Conservation (phyloP, 208 protist species). For the Spongospora subterranea region DNA sequence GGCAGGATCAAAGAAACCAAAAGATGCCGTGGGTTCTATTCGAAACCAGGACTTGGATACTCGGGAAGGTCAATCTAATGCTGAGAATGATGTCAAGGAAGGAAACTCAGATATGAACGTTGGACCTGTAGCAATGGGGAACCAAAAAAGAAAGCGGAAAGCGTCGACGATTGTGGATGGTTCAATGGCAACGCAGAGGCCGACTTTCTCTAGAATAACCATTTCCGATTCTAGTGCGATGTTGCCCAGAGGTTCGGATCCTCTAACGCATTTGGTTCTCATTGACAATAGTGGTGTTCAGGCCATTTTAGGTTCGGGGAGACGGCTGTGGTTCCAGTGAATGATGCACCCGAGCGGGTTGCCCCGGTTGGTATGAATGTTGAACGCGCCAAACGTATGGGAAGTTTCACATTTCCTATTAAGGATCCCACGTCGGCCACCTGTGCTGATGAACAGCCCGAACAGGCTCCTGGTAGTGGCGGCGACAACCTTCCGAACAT, state of each 20-base stretch:
- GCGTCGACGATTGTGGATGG: background rate
- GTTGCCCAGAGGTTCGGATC: background rate
- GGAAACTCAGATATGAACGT: background rate
- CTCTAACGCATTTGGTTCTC: background rate
- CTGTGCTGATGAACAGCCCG: background rate
- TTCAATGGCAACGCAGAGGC: background rate
- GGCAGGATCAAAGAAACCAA: background rate
- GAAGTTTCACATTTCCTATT: background rate
- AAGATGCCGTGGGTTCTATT: background rate
- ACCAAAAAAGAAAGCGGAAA: background rate
- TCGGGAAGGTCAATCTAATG: background rate
- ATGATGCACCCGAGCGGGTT: background rate
- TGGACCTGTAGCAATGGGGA: background rate
- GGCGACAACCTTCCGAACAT: background rate
- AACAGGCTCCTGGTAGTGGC: background rate
- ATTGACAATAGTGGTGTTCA: background rate
- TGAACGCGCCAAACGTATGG: background rate
- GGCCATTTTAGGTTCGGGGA: slow-evolving; percentile 11
- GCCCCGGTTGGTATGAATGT: background rate
- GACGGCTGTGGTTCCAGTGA: background rate
- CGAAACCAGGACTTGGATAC: background rate
- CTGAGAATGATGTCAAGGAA: background rate
- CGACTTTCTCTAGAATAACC: background rate
- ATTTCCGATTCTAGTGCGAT: background rate
- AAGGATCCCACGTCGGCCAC: background rate